Conservation (phyloP, 2,329 filamentous ascomycete genomes). For the Cladophialophora yegresii region DNA sequence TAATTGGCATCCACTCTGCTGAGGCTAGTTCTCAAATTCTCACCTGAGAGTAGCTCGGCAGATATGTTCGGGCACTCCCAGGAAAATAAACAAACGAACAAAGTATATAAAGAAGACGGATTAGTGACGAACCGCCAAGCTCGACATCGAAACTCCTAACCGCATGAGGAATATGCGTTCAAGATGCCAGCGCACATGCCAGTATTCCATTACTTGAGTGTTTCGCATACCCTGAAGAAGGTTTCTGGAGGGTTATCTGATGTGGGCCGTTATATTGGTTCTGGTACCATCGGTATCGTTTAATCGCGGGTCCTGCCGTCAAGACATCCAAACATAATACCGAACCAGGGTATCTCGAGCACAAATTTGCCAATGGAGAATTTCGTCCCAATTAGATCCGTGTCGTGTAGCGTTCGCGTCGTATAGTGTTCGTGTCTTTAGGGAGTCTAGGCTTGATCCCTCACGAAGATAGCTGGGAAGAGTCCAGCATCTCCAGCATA, state of each 20-base stretch:
- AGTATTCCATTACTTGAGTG: neutral
- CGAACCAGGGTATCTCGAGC: neutral
- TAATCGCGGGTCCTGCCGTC: neutral
- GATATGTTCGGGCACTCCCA: neutral
- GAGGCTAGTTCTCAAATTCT: neutral
- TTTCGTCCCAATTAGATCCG: neutral
- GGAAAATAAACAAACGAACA: neutral
- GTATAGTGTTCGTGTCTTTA: neutral
- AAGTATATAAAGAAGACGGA: neutral
- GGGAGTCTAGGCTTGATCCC: slow-evolving; percentile 39
- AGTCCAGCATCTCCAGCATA: slow-evolving; percentile 79
- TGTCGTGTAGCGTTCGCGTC: neutral
- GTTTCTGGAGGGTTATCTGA: neutral
- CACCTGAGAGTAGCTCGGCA: neutral
- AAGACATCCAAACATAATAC: neutral
- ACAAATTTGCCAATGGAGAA: neutral
- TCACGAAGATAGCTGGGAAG: slow-evolving; percentile 78
- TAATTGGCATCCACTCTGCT: neutral
- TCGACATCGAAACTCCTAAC: neutral
- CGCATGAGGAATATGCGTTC: slow-evolving; percentile 6
- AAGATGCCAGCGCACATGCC: neutral
- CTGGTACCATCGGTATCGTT: neutral
- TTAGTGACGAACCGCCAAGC: neutral
- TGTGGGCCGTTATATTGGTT: neutral
- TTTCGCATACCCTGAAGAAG: neutral